These are phyloP conservation scores for Hirsutella rhossiliensis DNA, from an alignment of 2,329 filamentous ascomycete genomes.

Conservation along the genomic window DNA sequence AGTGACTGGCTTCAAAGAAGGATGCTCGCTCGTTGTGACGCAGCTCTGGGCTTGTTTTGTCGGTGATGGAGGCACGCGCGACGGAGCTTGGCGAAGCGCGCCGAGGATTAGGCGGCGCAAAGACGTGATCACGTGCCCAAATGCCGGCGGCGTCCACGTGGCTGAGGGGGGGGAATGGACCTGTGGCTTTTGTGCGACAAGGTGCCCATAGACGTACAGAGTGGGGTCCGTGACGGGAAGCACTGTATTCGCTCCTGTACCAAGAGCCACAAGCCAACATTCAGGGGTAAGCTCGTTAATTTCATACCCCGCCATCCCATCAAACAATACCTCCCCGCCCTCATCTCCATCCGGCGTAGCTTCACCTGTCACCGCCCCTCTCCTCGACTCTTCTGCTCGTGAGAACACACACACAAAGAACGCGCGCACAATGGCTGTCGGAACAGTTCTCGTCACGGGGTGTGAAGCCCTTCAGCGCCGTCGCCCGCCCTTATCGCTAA, in stretches of 20 bases:
- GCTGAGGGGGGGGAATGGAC: background rate
- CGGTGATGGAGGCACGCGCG: conserved; percentile 8
- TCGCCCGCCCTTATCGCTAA: background rate
- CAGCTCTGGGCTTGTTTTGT: conserved; percentile 8
- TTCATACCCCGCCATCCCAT: background rate
- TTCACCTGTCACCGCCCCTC: background rate
- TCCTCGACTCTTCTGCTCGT: background rate
- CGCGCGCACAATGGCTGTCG: conserved; percentile 52
- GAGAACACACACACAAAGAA: no score
- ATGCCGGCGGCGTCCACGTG: conserved; percentile 1
- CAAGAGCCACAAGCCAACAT: no score
- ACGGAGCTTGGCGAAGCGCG: conserved; percentile 15
- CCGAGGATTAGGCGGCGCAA: conserved; percentile 24
- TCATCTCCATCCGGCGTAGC: background rate
- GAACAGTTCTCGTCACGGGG: conserved; percentile 88
- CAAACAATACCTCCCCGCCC: background rate
- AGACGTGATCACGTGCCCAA: background rate
- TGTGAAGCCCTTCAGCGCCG: conserved; percentile 27
- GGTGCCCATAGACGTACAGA: no score
- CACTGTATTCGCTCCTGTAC: no score
- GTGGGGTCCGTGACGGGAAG: no score
- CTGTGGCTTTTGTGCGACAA: no score
- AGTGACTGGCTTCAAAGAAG: background rate
- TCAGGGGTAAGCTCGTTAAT: no score
- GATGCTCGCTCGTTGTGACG: background rate